Conservation (phyloP, 164 flowering plant genomes). For the Euptelea pleiosperma region DNA sequence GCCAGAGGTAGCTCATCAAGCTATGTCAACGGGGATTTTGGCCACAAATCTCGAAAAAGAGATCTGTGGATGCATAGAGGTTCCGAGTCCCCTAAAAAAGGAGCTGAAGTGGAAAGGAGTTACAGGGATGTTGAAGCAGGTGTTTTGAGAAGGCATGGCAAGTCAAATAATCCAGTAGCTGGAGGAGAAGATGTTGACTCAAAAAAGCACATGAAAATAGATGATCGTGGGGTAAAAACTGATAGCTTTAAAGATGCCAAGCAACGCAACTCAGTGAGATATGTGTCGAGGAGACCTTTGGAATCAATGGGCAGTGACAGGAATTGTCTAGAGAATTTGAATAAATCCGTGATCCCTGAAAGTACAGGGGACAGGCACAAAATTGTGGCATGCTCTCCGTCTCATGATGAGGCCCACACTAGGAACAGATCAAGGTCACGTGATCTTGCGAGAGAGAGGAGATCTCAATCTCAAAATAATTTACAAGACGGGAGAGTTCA, state of each 20-base stretch:
- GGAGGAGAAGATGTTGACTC: slow-evolving; percentile 14
- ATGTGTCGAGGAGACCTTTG: slow-evolving; percentile 8
- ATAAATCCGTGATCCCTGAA: slow-evolving; percentile 32
- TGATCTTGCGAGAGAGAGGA: slow-evolving; percentile 37
- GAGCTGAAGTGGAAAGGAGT: slow-evolving; percentile 13
- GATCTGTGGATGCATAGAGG: slow-evolving; percentile 4
- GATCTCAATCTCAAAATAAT: slow-evolving; percentile 45
- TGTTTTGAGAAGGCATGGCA: slow-evolving; percentile 7
- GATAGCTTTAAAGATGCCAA: slow-evolving; percentile 3
- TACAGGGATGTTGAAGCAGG: slow-evolving; percentile 17
- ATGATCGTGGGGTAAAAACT: neutral
- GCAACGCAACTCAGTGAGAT: slow-evolving; percentile 8
- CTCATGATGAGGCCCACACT: slow-evolving; percentile 22
- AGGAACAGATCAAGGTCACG: slow-evolving; percentile 46
- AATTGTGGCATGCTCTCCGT: slow-evolving; percentile 23
- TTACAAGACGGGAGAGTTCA: slow-evolving; percentile 25
- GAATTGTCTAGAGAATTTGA: slow-evolving; percentile 14
- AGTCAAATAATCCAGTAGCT: slow-evolving; percentile 19
- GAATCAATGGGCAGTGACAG: slow-evolving; percentile 9
- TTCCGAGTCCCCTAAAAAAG: slow-evolving; percentile 25
- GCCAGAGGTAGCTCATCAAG: neutral
- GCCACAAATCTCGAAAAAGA: slow-evolving; percentile 5
- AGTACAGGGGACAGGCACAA: slow-evolving; percentile 21
- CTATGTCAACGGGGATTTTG: slow-evolving; percentile 27
- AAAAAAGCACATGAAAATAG: slow-evolving; percentile 15